Evolutionary conservation across 1,284 basidiomycete genomes (phyloP), one percentile per base, ranked within the genome.

Genomic region (Prillingera fragicola): DNA sequence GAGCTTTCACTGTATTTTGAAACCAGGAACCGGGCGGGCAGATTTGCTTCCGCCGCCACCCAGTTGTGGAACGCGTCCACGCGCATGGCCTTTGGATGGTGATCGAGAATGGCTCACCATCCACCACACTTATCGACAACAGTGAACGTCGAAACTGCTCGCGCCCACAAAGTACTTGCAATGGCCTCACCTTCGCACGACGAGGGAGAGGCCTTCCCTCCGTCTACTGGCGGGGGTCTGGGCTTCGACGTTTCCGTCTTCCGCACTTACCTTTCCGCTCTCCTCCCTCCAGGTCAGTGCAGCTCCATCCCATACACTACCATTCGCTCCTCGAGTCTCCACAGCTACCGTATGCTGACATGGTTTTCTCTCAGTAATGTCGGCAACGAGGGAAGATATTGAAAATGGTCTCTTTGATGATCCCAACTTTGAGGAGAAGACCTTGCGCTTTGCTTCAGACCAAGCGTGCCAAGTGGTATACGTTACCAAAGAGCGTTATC

Each of bases 401-500:
- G 61, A 65, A 37, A 47, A 57, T 32, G 62, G 60, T 27, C 50
- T 72, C 5, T 71, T 69, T 38, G 50, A 53, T 29, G 70, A 71
- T 42, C 58, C 65, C 2, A 56, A 41, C 36, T 72, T 71, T 42
- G 67, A 63, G 5, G 69, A 71, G 28, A 71, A 72, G 54, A 44
- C 45, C 12, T 36, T 60, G 26, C 60, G 70, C 19, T 71, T 72
- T 41, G 67, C 67, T 9, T 50, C 55, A 7, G 70, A 72, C 41
- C 46, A 58, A 5, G 60, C 50, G 12, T 68, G 63, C 41, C 67
- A 67, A 49, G 69, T 71, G 18, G 65, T 70, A 13, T 72, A 71
- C 39, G 55, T 72, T 41, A 71, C 67, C 21, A 59, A 54, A 45
- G 63, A 64, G 48, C 33, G 58, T 26, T 59, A 55, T 22, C 22